Base-by-base conservation (phyloP, 202 grass and related monocot species). In the Bolboschoenoplectus hybrid region DNA sequence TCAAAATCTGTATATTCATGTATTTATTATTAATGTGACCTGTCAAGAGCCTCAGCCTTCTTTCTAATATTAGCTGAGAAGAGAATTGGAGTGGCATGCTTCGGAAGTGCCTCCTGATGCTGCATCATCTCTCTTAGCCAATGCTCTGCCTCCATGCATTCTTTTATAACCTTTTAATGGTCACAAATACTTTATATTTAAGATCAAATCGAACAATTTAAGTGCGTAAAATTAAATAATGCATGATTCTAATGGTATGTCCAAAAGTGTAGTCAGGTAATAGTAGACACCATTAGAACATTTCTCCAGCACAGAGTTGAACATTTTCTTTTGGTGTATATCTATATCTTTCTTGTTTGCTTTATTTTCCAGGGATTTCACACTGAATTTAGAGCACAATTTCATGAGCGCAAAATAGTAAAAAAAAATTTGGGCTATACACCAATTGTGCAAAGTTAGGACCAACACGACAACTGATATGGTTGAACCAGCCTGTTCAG, bases 61-160 rank as follows among this genome's bases (percentile, higher is more conserved):
- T 90, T 98, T 79, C 85, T 92, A 0, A 98, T 17, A 62, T 98
- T 91, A 50, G 81, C 60, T 13, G 74, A 70, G 32, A 94, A 82
- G 55, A 95, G 84, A 55, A 91, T 76, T 13, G 91, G 90, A 81
- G 89, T 87, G 16, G 89, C 89, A 85, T 92, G 85, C 84, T 89
- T 97, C 51, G 95, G 92, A 39, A 92, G 80, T 73, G 81, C 63
- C 88, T 97, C 88, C 75, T 98, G 96, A 57, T 94, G 90, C 67
- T 91, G 90, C 43, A 60, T 87, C 60, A 84, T 95, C 90, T 94
- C 96, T 80, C 12, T 45, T 38, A 98, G 6, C 93, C 96, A 98
- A 57, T 47, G 51, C 73, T 98, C 93, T 26, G 63, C 87, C 26
- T 91, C 84, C 0, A 84, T 85, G 47, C 96, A 98, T 86, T 92